phyloP scores from a whole-genome alignment of 805 yeast species.

The Lachancea cidri region DNA sequence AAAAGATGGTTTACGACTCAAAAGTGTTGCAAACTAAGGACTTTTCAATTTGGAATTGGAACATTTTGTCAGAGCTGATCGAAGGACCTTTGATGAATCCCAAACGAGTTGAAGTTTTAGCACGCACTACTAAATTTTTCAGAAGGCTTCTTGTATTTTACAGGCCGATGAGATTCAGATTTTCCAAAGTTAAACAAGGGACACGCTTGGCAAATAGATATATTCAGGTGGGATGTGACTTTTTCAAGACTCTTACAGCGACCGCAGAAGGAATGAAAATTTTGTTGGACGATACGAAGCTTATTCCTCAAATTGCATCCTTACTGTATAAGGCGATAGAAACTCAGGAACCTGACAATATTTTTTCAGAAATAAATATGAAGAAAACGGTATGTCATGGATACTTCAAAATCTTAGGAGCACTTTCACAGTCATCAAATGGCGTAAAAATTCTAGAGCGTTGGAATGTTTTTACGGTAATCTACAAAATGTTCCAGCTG shows the following conservation, averaged over 20 bases:
- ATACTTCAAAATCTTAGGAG: conserved; percentile 66
- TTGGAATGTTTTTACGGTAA: conserved; percentile 80
- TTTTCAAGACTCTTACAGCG: conserved; percentile 60
- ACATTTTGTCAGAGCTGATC: conserved; percentile 59
- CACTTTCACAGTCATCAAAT: conserved; percentile 49
- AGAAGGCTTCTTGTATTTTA: conserved; percentile 81
- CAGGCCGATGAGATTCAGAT: conserved; percentile 86
- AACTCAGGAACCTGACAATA: conserved; percentile 49
- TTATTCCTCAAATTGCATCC: conserved; percentile 84
- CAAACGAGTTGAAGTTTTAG: conserved; percentile 67
- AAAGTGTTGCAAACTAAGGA: conserved; percentile 74
- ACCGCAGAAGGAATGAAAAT: conserved; percentile 63
- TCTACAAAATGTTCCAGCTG: conserved; percentile 62
- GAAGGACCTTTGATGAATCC: conserved; percentile 79
- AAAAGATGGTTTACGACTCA: conserved; percentile 59
- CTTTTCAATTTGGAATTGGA: conserved; percentile 86
- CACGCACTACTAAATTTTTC: conserved; percentile 75
- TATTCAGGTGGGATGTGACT: conserved; percentile 67
- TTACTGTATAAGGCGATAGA: conserved; percentile 50
- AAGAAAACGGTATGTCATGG: conserved; percentile 66
- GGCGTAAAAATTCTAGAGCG: conserved; percentile 70
- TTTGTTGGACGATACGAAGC: conserved; percentile 59
- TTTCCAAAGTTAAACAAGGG: conserved; percentile 46
- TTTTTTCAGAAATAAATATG: conserved; percentile 57
- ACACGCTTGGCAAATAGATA: conserved; percentile 51